A percentile compares a stretch with the other conserved stretches of the same genome.
phyloP scores from a whole-genome alignment of 2,329 filamentous ascomycete species.

The Epichloe coenophiala region DNA sequence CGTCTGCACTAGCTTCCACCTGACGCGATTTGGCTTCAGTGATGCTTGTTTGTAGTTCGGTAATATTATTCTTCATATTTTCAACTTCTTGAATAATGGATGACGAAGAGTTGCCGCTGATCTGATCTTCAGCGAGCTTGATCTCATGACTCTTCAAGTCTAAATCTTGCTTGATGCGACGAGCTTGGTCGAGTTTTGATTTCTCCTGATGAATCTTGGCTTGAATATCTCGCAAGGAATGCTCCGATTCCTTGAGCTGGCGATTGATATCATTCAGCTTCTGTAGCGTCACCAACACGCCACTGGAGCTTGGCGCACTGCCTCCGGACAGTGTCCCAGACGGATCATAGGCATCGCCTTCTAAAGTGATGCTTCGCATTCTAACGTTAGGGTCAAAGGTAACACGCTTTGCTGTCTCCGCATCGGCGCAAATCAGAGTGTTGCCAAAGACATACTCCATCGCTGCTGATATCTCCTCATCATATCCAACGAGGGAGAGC shows the following conservation, averaged over 20 bases:
- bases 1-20: conserved; percentile 66
- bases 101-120: conserved; percentile 86
- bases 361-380: conserved; percentile 90
- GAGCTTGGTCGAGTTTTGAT: conserved; percentile 75
- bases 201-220: conserved; percentile 71
- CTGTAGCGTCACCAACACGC: conserved; percentile 83
- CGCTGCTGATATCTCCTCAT: conserved; percentile 78
- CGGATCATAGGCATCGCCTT: conserved; percentile 94
- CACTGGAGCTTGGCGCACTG: conserved; percentile 84
- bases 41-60: conserved; percentile 66
- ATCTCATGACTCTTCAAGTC: conserved; percentile 94
- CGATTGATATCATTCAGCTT: conserved; percentile 79
- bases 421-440: conserved; percentile 84
- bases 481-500: conserved; percentile 82
- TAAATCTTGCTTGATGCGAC: conserved; percentile 76
- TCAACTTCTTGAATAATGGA: conserved; percentile 91
- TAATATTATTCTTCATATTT: conserved; percentile 79
- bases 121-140: conserved; percentile 89
- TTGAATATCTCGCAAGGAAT: conserved; percentile 55
- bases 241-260: conserved; percentile 59
- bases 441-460: conserved; percentile 99
- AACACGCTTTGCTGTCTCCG: conserved; percentile 87
- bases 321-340: conserved; percentile 91
- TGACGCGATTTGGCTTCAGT: conserved; percentile 68
- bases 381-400: conserved; percentile 89